phyloP scores from a whole-genome alignment of 345 rosid genomes.

The Hypericum perforatum region DNA sequence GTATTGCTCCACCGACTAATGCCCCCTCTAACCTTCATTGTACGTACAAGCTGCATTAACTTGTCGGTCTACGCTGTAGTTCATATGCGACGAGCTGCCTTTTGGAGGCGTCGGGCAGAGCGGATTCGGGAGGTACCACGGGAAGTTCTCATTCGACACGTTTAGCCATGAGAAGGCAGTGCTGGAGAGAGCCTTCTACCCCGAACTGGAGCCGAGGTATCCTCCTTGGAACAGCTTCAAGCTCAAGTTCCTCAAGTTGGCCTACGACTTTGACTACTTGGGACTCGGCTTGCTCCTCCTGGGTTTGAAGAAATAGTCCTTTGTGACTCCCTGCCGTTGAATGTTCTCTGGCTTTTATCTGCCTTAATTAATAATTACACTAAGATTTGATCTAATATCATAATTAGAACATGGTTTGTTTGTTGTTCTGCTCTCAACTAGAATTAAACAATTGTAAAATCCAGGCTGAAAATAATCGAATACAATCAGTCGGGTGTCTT shows the following conservation, averaged over 20 bases:
- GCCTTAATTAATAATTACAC: no score
- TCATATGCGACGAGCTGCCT: slow-evolving; percentile 52
- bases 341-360: no score
- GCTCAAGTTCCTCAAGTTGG: slow-evolving; percentile 47
- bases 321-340: no score
- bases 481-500: no score
- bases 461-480: no score
- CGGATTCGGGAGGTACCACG: slow-evolving; percentile 83
- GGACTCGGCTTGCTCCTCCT: slow-evolving; percentile 44
- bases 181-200: slow-evolving; percentile 46
- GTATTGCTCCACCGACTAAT: slow-evolving; percentile 16
- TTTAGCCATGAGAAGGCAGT: slow-evolving; percentile 91
- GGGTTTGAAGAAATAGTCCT: slow-evolving; percentile 31
- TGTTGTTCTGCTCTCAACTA: no score
- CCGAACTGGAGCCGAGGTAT: slow-evolving; percentile 65
- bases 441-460: no score
- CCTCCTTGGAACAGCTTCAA: slow-evolving; percentile 84
- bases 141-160: slow-evolving; percentile 78
- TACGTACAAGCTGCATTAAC: background rate
- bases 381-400: no score
- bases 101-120: slow-evolving; percentile 89
- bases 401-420: no score
- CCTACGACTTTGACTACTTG: slow-evolving; percentile 46
- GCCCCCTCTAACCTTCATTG: background rate
- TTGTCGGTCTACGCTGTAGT: slow-evolving; percentile 29